A percentile compares a stretch with the other conserved stretches of the same genome.
These are phyloP conservation scores for Trichosporon ovoides DNA, from an alignment of 1,284 basidiomycete genomes.

Conservation along the genomic window DNA sequence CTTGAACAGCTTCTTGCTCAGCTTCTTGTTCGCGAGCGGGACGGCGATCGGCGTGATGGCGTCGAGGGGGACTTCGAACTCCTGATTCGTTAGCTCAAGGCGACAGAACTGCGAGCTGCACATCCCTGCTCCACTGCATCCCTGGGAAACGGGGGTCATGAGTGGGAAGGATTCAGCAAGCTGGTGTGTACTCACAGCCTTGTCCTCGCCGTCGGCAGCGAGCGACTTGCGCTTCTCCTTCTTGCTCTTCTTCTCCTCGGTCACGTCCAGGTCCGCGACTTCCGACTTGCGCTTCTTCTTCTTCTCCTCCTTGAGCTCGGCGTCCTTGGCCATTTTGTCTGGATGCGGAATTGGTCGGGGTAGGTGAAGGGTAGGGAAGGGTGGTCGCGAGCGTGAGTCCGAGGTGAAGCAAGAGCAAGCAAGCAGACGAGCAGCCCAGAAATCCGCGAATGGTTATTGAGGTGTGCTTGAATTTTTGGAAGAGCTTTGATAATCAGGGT, in stretches of 20 bases:
- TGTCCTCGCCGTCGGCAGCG: constrained; percentile 41
- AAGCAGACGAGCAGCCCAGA: background rate
- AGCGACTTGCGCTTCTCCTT: constrained; percentile 51
- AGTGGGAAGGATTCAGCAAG: too few relatives aligned
- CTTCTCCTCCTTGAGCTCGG: constrained; percentile 47
- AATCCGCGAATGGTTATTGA: background rate
- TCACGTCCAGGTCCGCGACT: constrained; percentile 35
- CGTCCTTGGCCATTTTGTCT: constrained; percentile 45
- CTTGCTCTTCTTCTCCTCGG: constrained; percentile 49
- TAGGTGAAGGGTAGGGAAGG: constrained; percentile 5
- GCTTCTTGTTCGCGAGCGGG: constrained; percentile 84
- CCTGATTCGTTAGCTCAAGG: constrained; percentile 26
- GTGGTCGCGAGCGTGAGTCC: background rate
- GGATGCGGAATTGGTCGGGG: constrained; percentile 5
- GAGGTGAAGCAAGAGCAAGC: too few relatives aligned
- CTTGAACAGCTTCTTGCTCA: constrained; percentile 86
- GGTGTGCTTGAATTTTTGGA: background rate
- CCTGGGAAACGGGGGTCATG: too few relatives aligned
- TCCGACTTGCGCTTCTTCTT: constrained; percentile 52
- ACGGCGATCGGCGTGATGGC: constrained; percentile 84
- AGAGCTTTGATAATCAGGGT: background rate
- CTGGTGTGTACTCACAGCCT: constrained; percentile 33
- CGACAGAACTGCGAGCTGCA: too few relatives aligned
- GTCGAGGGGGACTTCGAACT: constrained; percentile 63
- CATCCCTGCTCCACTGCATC: too few relatives aligned